Percentiles rank a stretch among this genome's conserved stretches.
Evolutionary conservation across 805 yeast species (phyloP).

Genomic region (Candida suzukii): DNA sequence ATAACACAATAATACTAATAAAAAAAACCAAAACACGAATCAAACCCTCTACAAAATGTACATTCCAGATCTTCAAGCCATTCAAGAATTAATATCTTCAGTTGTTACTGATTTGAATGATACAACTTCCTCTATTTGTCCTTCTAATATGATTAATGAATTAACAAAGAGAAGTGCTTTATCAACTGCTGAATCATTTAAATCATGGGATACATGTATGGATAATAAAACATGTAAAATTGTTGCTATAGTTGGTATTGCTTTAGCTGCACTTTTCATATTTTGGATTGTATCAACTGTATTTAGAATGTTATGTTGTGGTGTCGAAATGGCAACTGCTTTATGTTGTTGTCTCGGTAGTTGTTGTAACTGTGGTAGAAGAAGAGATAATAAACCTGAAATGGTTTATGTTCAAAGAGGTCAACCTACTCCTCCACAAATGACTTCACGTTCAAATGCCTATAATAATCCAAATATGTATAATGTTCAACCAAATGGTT

Average conservation of each 20-base stretch:
- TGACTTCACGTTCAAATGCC: conserved; percentile 10
- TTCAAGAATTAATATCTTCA: conserved; percentile 13
- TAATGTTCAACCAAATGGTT: conserved; percentile 13
- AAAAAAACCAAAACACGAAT: too few relatives aligned
- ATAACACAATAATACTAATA: too few relatives aligned
- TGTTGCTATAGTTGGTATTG: conserved; percentile 67
- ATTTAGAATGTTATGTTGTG: conserved; percentile 50
- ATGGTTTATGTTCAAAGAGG: neutral
- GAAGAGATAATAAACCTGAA: conserved; percentile 7
- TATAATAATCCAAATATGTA: conserved; percentile 25
- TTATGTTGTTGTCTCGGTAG: conserved; percentile 38
- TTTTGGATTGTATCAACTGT: conserved; percentile 53
- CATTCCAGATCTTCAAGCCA: neutral
- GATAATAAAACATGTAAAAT: conserved; percentile 68
- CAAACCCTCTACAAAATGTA: too few relatives aligned
- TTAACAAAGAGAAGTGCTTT: conserved; percentile 10
- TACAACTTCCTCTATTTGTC: too few relatives aligned
- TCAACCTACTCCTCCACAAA: conserved; percentile 12
- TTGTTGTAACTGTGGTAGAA: conserved; percentile 30
- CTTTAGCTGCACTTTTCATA: conserved; percentile 43
- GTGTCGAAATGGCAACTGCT: conserved; percentile 46
- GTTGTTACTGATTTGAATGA: too few relatives aligned
- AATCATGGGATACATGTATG: conserved; percentile 72
- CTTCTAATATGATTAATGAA: conserved; percentile 10
- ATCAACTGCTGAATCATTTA: conserved; percentile 2